Base-by-base conservation (phyloP, 2,329 filamentous ascomycete genomes). In the Colletotrichum higginsianum region DNA sequence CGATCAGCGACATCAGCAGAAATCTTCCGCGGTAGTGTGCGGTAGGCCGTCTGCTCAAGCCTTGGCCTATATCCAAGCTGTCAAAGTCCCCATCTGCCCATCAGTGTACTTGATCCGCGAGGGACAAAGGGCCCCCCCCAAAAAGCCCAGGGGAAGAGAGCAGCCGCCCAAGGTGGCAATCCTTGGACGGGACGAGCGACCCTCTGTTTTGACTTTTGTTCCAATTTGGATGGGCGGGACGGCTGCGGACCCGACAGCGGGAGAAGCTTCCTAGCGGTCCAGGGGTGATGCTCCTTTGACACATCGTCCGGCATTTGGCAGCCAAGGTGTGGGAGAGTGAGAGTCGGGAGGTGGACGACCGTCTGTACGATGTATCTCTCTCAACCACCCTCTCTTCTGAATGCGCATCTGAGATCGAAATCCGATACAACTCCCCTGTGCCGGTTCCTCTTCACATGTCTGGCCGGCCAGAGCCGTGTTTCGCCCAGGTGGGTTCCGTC, bases 121-220 rank as follows among this genome's bases (percentile, higher is more conserved):
- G 26, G 26, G 26, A 26, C 47, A 44, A 49, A n/a, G n/a, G n/a
- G 30, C 15, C 23, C 12, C 26, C 4, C 26, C 26, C n/a, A n/a
- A 30, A 30, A 18, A 12, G 11, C 42, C 52, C 40, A 52, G 44
- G 60, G 46, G 42, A 15, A 30, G 56, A 21, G 26, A 30, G 23
- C 15, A 16, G 44, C 49, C 42, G 26, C 52, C 13, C 8, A 49
- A 67, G 67, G 47, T 61, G 63, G 63, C 23, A 71, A 56, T 26
- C 23, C 13, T 44, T 38, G 40, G 38, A 38, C 44, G 35, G 64
- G 68, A 58, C 64, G 47, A 35, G 7, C 49, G 61, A 21, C 64
- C 64, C 58, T 60, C 53, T 60, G 68, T 71, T 71, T 68, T 68
- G 38, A 71, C 58, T 71, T 71, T 30, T 49, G 68, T 60, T 53